Percentiles rank a stretch among this genome's conserved stretches.
Conservation (phyloP, 805 yeast genomes). For the Suhomyces xylopsoci region DNA sequence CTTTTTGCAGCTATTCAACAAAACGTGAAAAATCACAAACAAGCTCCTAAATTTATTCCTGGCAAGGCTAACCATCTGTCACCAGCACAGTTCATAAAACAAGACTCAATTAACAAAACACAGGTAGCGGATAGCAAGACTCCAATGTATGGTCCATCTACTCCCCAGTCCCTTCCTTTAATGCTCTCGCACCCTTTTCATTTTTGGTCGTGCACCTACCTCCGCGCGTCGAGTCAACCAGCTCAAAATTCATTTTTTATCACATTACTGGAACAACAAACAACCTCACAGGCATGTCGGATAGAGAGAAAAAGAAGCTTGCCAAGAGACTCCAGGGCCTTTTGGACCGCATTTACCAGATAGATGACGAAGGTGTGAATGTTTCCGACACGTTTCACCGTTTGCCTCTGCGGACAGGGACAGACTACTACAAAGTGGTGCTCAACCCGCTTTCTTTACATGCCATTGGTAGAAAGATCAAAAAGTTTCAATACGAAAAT, state of each 20-base stretch:
- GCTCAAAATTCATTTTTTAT: slow-evolving; percentile 1
- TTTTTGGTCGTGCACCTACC: neutral
- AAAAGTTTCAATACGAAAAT: slow-evolving; percentile 49
- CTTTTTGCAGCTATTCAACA: neutral
- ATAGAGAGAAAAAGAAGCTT: slow-evolving; percentile 38
- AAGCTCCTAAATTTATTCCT: too few relatives aligned
- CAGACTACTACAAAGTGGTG: slow-evolving; percentile 79
- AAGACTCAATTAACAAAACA: too few relatives aligned
- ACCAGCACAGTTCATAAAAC: too few relatives aligned
- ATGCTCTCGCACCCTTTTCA: too few relatives aligned
- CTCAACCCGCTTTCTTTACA: slow-evolving; percentile 79
- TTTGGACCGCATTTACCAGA: slow-evolving; percentile 38
- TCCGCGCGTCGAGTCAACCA: slow-evolving; percentile 1
- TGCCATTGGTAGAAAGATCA: slow-evolving; percentile 60
- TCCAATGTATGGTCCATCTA: too few relatives aligned
- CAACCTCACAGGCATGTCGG: slow-evolving; percentile 24
- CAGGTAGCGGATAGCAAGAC: too few relatives aligned
- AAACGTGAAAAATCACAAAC: neutral
- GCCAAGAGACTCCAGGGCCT: slow-evolving; percentile 27
- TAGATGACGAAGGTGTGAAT: slow-evolving; percentile 44
- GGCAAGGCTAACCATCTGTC: too few relatives aligned
- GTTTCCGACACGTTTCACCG: slow-evolving; percentile 61
- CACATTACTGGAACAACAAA: neutral
- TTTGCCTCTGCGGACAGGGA: slow-evolving; percentile 67
- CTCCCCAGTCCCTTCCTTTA: too few relatives aligned